Conservation (phyloP, 2,329 filamentous ascomycete species). For the Cercospora sp. region DNA sequence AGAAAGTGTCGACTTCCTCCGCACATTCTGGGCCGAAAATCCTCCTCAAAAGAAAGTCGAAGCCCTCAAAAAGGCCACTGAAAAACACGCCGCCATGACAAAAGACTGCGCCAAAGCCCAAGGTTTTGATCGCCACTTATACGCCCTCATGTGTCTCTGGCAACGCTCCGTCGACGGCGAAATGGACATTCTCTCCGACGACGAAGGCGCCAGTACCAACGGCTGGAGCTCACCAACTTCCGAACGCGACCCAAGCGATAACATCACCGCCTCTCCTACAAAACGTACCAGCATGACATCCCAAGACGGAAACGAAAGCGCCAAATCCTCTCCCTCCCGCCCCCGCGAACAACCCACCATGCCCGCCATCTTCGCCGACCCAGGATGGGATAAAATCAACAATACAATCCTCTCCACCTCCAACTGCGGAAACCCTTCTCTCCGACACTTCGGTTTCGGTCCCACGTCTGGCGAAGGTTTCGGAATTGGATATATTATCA, state of each 20-base stretch:
- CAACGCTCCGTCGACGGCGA: constrained; percentile 82
- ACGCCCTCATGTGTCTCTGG: constrained; percentile 93
- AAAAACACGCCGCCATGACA: constrained; percentile 77
- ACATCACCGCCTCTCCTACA: constrained; percentile 54
- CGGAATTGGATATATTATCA: constrained; percentile 98
- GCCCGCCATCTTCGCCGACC: constrained; percentile 80
- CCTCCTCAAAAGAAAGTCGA: constrained; percentile 81
- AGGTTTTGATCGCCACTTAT: constrained; percentile 89
- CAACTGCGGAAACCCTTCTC: constrained; percentile 95
- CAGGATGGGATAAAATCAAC: constrained; percentile 93
- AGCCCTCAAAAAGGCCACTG: constrained; percentile 76
- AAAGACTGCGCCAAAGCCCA: constrained; percentile 84
- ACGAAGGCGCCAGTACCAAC: constrained; percentile 57
- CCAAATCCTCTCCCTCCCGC: constrained; percentile 52
- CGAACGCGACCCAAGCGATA: constrained; percentile 41
- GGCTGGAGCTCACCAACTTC: constrained; percentile 55
- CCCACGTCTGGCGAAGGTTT: constrained; percentile 93
- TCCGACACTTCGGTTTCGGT: constrained; percentile 95
- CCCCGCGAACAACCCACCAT: constrained; percentile 53
- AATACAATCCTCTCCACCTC: constrained; percentile 92
- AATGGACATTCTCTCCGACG: constrained; percentile 41
- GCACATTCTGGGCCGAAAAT: constrained; percentile 92
- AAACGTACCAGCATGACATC: constrained; percentile 51
- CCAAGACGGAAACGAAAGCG: constrained; percentile 42
- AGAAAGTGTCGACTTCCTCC: constrained; percentile 84